phyloP scores from a whole-genome alignment of 2,329 filamentous ascomycete genomes.

The Thielaviopsis punctulata region DNA sequence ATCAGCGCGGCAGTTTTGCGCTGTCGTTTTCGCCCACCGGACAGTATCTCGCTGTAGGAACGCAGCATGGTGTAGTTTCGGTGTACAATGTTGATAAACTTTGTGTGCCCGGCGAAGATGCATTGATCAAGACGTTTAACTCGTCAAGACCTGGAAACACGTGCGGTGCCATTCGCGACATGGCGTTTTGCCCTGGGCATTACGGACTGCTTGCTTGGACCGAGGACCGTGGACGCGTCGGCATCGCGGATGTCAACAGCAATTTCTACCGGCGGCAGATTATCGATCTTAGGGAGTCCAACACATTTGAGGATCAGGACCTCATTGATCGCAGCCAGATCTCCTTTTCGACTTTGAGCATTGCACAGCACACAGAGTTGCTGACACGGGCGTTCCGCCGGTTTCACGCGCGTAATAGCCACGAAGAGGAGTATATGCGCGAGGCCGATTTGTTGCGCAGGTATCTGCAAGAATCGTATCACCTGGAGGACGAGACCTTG shows the following conservation, averaged over 20 bases:
- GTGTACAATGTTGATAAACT: constrained; percentile 46
- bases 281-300: constrained; percentile 42
- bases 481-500: neutral
- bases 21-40: constrained; percentile 61
- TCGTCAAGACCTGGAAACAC: constrained; percentile 57
- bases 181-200: constrained; percentile 80
- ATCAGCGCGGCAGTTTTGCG: constrained; percentile 54
- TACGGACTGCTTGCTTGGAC: constrained; percentile 89
- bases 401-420: neutral
- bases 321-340: constrained; percentile 17
- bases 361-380: constrained; percentile 1
- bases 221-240: constrained; percentile 65
- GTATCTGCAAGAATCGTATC: neutral
- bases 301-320: constrained; percentile 9
- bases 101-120: constrained; percentile 28
- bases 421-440: neutral
- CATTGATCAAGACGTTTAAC: constrained; percentile 57
- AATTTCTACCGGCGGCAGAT: constrained; percentile 52
- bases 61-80: constrained; percentile 65
- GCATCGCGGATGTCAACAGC: constrained; percentile 54
- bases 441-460: neutral
- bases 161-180: constrained; percentile 68
- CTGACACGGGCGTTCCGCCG: constrained; percentile 2
- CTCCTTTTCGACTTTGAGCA: neutral
- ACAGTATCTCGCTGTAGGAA: constrained; percentile 55